These are phyloP conservation scores for Diaporthe helianthi DNA, from an alignment of 2,329 filamentous ascomycete genomes.

Conservation along the genomic window DNA sequence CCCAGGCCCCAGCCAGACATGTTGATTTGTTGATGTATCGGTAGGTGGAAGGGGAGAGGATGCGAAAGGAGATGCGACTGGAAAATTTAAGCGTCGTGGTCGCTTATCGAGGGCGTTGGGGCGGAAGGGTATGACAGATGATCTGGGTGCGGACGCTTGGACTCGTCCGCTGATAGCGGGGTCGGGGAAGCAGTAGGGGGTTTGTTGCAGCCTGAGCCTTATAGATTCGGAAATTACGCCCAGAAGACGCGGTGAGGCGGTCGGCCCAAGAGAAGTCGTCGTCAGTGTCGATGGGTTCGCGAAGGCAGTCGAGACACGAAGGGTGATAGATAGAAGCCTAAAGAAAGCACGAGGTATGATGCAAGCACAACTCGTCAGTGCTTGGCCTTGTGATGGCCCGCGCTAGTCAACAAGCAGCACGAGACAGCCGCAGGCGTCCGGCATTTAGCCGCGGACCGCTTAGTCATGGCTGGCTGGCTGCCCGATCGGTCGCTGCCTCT, in stretches of 20 bases:
- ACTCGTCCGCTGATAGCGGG: constrained; percentile 29
- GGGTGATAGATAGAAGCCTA: constrained; percentile 30
- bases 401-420: constrained; percentile 25
- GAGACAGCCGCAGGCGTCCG: constrained; percentile 2
- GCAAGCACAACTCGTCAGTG: constrained; percentile 33
- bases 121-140: constrained; percentile 23
- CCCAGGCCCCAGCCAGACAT: constrained; percentile 71
- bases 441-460: constrained; percentile 25
- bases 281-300: constrained; percentile 22
- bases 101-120: constrained; percentile 27
- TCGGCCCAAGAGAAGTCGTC: constrained; percentile 11
- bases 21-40: constrained; percentile 38
- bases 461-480: constrained; percentile 2
- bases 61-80: neutral
- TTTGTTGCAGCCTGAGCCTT: constrained; percentile 4
- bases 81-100: neutral
- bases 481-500: constrained; percentile 4
- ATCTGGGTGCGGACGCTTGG: constrained; percentile 5
- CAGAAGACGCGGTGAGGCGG: neutral
- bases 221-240: neutral
- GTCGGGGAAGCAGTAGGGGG: constrained; percentile 6
- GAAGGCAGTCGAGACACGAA: constrained; percentile 26
- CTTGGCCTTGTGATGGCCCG: constrained; percentile 29
- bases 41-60: neutral
- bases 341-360: constrained; percentile 34